phyloP scores from a whole-genome alignment of 2,329 filamentous ascomycete species.

The Fusarium beomiforme region DNA sequence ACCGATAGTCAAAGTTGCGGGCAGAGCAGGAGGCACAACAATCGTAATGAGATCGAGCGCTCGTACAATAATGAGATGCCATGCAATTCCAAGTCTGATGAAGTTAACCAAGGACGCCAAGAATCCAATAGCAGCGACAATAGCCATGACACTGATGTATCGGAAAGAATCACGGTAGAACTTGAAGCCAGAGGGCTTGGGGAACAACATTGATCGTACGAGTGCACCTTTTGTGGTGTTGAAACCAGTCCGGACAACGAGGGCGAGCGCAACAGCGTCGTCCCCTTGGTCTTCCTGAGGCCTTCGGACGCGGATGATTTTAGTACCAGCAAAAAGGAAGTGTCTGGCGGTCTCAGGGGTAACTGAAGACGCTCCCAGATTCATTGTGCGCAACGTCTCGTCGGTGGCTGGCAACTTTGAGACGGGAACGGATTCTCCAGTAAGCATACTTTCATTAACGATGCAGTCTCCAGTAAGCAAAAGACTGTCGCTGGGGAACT shows the following conservation, averaged over 20 bases:
- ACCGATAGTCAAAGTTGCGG: slow-evolving; percentile 94
- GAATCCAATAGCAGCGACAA: slow-evolving; percentile 87
- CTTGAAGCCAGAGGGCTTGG: slow-evolving; percentile 97
- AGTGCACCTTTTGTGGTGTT: slow-evolving; percentile 97
- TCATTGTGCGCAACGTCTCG: slow-evolving; percentile 78
- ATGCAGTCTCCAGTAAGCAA: slow-evolving; percentile 95
- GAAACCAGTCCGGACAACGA: slow-evolving; percentile 94
- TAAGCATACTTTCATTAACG: slow-evolving; percentile 99
- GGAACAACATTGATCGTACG: slow-evolving; percentile 97
- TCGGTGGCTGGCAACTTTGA: slow-evolving; percentile 89
- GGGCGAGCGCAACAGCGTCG: slow-evolving; percentile 89
- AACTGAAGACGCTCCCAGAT: slow-evolving; percentile 83
- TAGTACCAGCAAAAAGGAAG: slow-evolving; percentile 94
- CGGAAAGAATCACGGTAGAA: slow-evolving; percentile 98
- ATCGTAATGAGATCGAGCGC: slow-evolving; percentile 97
- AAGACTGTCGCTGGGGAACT: slow-evolving; percentile 92
- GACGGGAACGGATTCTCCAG: slow-evolving; percentile 95
- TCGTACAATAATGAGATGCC: slow-evolving; percentile 91
- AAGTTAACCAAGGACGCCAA: slow-evolving; percentile 94
- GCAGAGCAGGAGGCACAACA: slow-evolving; percentile 92
- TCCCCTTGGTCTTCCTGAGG: slow-evolving; percentile 88
- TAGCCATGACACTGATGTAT: slow-evolving; percentile 96
- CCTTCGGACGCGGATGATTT: slow-evolving; percentile 88
- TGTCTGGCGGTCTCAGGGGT: slow-evolving; percentile 85
- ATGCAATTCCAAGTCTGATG: slow-evolving; percentile 81